A percentile compares a stretch with the other conserved stretches of the same genome.
phyloP scores from a whole-genome alignment of 164 flowering plant species.

The Tetracentron sinense region DNA sequence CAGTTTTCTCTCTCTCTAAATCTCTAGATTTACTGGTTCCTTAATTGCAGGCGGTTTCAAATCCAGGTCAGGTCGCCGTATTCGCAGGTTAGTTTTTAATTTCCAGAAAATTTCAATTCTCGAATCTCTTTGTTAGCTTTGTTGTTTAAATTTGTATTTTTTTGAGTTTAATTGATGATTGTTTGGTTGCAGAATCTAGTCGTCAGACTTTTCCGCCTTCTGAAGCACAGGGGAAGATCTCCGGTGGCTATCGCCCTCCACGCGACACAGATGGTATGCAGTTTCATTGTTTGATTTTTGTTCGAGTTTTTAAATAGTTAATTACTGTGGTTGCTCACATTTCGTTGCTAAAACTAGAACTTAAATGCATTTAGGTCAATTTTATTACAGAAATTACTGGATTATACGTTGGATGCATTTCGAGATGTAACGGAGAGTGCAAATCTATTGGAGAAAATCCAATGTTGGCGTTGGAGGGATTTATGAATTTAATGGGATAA shows the following conservation, averaged over 20 bases:
- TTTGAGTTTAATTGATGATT: slow-evolving; percentile 2
- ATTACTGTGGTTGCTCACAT: too few species aligned
- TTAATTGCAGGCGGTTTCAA: slow-evolving; percentile 63
- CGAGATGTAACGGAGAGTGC: too few species aligned
- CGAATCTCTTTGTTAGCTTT: neutral
- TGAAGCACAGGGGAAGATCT: slow-evolving; percentile 53
- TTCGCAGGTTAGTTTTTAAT: slow-evolving; percentile 42
- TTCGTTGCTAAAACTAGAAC: too few species aligned
- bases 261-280: slow-evolving; percentile 72
- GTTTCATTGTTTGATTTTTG: too few species aligned
- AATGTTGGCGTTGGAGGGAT: too few species aligned
- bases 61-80: slow-evolving; percentile 62
- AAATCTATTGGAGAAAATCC: too few species aligned
- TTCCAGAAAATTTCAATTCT: neutral
- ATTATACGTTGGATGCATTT: too few species aligned
- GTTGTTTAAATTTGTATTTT: neutral
- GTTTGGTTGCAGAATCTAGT: slow-evolving; percentile 41
- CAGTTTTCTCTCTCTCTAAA: neutral
- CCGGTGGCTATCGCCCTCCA: slow-evolving; percentile 48
- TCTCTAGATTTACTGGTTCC: slow-evolving; percentile 18
- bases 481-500: too few species aligned
- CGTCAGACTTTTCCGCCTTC: slow-evolving; percentile 63
- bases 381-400: too few species aligned
- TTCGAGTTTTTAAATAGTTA: too few species aligned
- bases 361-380: too few species aligned